Evolutionary conservation across 1,284 basidiomycete species (phyloP).

Genomic region (Apiotrichum gracile): DNA sequence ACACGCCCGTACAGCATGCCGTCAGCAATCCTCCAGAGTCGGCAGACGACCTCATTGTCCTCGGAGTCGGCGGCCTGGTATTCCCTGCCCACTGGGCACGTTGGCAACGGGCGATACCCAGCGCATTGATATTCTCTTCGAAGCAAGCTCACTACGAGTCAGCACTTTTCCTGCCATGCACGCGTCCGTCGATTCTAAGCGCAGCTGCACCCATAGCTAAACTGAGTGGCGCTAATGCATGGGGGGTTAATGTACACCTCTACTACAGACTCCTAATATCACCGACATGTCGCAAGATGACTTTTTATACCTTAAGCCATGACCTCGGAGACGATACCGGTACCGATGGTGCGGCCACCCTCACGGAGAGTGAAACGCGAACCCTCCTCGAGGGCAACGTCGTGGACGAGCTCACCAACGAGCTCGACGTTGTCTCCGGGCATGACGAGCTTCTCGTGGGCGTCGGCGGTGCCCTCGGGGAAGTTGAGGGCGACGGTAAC

Average conservation of each 20-base stretch:
- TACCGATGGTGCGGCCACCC: constrained; percentile 89
- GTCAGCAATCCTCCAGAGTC: too few species aligned
- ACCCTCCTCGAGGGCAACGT: constrained; percentile 87
- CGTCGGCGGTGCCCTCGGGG: constrained; percentile 63
- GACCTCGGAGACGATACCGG: constrained; percentile 38
- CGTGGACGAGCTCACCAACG: constrained; percentile 74
- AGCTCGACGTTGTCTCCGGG: constrained; percentile 98
- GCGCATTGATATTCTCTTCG: too few species aligned
- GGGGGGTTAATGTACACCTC: constrained; percentile 5
- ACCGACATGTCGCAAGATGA: neutral
- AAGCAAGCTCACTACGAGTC: too few species aligned
- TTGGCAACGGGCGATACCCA: too few species aligned
- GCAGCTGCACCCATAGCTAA: neutral
- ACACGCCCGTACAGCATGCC: too few species aligned
- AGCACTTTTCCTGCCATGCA: too few species aligned
- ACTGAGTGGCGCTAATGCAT: constrained; percentile 10
- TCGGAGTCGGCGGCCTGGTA: too few species aligned
- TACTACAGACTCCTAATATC: constrained; percentile 1
- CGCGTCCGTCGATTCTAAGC: too few species aligned
- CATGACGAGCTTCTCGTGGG: constrained; percentile 86
- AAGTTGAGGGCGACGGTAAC: constrained; percentile 81
- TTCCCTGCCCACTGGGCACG: too few species aligned
- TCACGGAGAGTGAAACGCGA: constrained; percentile 97
- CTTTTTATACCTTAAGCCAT: neutral
- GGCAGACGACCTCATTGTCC: too few species aligned